Evolutionary conservation across 179 eudicot species (phyloP).

Genomic region (Dionaea muscipula): DNA sequence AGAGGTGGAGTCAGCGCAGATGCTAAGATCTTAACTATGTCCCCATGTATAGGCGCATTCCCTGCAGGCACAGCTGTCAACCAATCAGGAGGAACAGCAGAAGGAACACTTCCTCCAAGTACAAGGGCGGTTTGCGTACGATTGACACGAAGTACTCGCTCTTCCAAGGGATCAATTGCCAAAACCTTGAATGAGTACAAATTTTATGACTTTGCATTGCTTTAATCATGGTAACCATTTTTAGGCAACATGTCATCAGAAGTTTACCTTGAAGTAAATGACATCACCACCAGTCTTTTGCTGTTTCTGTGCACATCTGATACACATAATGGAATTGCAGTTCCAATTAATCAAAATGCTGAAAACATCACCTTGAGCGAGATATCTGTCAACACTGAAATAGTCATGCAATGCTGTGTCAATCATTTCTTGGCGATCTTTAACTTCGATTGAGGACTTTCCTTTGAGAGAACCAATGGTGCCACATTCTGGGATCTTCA

Average conservation of each 20-base stretch:
- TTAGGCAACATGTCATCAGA: slow-evolving; percentile 3
- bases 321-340: slow-evolving; percentile 69
- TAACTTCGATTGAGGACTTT: slow-evolving; percentile 54
- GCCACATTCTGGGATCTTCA: slow-evolving; percentile 84
- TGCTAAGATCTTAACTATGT: slow-evolving; percentile 48
- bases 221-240: not conserved
- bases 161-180: slow-evolving; percentile 73
- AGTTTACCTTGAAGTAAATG: slow-evolving; percentile 68
- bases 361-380: slow-evolving; percentile 64
- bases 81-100: slow-evolving; percentile 70
- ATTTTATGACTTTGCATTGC: not conserved
- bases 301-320: slow-evolving; percentile 44
- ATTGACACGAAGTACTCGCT: slow-evolving; percentile 57
- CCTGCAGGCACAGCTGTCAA: slow-evolving; percentile 29
- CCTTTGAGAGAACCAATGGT: slow-evolving; percentile 59
- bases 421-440: slow-evolving; percentile 77
- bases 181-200: slow-evolving; percentile 43
- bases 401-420: slow-evolving; percentile 70
- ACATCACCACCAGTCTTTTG: slow-evolving; percentile 25
- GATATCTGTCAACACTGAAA: slow-evolving; percentile 67
- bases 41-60: slow-evolving; percentile 44
- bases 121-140: slow-evolving; percentile 71
- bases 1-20: slow-evolving; percentile 59
- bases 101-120: slow-evolving; percentile 68
- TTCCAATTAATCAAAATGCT: slow-evolving; percentile 67